These are phyloP conservation scores for Penicillium italicum DNA, from an alignment of 2,329 filamentous ascomycete species.

Conservation along the genomic window DNA sequence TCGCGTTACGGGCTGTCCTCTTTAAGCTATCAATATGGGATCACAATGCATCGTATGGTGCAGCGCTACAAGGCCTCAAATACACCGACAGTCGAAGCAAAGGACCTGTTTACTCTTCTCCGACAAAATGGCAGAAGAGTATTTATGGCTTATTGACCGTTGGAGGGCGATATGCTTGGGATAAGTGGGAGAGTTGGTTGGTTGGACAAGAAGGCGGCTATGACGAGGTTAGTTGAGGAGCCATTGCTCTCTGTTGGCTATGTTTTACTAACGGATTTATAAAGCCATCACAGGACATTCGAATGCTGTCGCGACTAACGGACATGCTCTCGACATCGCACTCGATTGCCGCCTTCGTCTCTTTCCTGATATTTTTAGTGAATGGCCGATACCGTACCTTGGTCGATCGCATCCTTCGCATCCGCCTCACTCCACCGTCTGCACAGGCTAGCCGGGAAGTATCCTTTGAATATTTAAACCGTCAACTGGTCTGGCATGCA, in stretches of 20 bases:
- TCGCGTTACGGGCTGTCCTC: conserved; percentile 70
- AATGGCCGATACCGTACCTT: conserved; percentile 90
- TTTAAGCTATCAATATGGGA: conserved; percentile 98
- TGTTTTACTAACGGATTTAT: conserved; percentile 15
- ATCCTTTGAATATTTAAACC: conserved; percentile 95
- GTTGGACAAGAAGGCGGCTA: conserved; percentile 73
- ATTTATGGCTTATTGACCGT: conserved; percentile 83
- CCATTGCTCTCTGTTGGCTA: neutral
- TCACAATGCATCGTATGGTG: conserved; percentile 91
- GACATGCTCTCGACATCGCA: conserved; percentile 68
- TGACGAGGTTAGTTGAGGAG: conserved; percentile 47
- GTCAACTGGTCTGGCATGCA: conserved; percentile 98
- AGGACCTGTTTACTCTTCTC: conserved; percentile 62
- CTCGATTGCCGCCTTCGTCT: conserved; percentile 74
- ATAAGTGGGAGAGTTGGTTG: conserved; percentile 85
- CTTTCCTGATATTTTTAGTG: conserved; percentile 85
- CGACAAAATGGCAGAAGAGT: conserved; percentile 77
- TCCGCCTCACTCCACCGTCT: conserved; percentile 80
- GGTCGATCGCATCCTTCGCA: conserved; percentile 75
- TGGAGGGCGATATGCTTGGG: conserved; percentile 84
- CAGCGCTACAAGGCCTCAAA: conserved; percentile 82
- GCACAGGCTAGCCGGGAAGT: conserved; percentile 86
- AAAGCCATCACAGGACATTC: conserved; percentile 49
- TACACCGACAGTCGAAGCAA: conserved; percentile 77
- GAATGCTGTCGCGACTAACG: conserved; percentile 64